Conservation (phyloP, 1,284 basidiomycete species). For the Ceratorhiza oryzae-sativae region DNA sequence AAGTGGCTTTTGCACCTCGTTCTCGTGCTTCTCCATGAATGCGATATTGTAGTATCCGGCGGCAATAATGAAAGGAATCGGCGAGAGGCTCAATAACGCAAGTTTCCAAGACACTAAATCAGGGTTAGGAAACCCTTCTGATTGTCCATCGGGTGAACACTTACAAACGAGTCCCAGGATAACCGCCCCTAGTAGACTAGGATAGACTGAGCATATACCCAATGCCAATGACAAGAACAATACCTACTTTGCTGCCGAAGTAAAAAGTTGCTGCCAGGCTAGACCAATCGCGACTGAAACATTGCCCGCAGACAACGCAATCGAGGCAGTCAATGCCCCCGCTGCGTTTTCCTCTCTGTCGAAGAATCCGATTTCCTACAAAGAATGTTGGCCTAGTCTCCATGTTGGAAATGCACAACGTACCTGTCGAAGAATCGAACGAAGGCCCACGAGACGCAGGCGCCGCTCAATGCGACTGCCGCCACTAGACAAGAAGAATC, state of each 20-base stretch:
- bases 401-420: background rate
- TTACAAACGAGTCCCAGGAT: slow-evolving; percentile 52
- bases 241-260: slow-evolving; percentile 46
- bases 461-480: slow-evolving; percentile 46
- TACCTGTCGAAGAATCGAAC: slow-evolving; percentile 24
- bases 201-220: too few species aligned
- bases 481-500: slow-evolving; percentile 47
- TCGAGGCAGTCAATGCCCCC: slow-evolving; percentile 52
- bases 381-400: too few species aligned
- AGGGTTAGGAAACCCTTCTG: background rate
- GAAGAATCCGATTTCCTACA: slow-evolving; percentile 49
- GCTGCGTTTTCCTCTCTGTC: slow-evolving; percentile 49
- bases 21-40: slow-evolving; percentile 48
- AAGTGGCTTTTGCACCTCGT: slow-evolving; percentile 43
- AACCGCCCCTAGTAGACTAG: slow-evolving; percentile 50
- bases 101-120: slow-evolving; percentile 39
- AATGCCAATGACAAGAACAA: background rate
- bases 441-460: slow-evolving; percentile 36
- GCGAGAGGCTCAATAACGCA: slow-evolving; percentile 21
- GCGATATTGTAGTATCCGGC: slow-evolving; percentile 48
- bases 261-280: slow-evolving; percentile 51
- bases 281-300: slow-evolving; percentile 52
- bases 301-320: slow-evolving; percentile 50
- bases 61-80: slow-evolving; percentile 24
- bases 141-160: slow-evolving; percentile 46